Evolutionary conservation across 2,329 filamentous ascomycete species (phyloP).

Genomic region (Ophiostoma piceae): DNA sequence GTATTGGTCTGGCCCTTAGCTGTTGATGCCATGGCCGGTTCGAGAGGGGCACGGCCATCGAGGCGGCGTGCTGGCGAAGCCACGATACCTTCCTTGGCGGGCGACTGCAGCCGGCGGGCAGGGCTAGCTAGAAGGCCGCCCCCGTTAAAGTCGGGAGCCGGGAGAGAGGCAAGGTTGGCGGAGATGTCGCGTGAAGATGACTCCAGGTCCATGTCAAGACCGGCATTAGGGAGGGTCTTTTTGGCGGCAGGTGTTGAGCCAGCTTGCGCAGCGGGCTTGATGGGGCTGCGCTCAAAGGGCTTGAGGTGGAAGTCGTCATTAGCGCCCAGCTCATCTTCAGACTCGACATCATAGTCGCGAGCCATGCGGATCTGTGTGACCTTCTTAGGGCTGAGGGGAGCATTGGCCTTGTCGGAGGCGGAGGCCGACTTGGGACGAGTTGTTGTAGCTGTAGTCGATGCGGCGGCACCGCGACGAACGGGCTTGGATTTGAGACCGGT

Average conservation of each 20-base stretch:
- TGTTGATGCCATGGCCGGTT: slow-evolving; percentile 1
- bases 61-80: slow-evolving; percentile 52
- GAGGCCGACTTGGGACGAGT: slow-evolving; percentile 12
- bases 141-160: slow-evolving; percentile 34
- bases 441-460: not conserved
- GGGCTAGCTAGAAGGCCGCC: slow-evolving; percentile 47
- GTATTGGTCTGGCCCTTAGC: slow-evolving; percentile 23
- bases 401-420: slow-evolving; percentile 30
- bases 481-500: slow-evolving; percentile 29
- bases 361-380: slow-evolving; percentile 51
- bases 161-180: slow-evolving; percentile 27
- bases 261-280: slow-evolving; percentile 42
- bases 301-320: slow-evolving; percentile 48
- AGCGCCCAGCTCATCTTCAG: slow-evolving; percentile 56
- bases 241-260: slow-evolving; percentile 32
- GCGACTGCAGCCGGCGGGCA: slow-evolving; percentile 50
- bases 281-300: slow-evolving; percentile 51
- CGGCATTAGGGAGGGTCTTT: slow-evolving; percentile 18
- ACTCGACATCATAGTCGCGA: slow-evolving; percentile 41
- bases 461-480: slow-evolving; percentile 26
- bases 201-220: slow-evolving; percentile 19
- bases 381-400: slow-evolving; percentile 61
- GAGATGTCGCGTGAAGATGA: slow-evolving; percentile 24
- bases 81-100: slow-evolving; percentile 48
- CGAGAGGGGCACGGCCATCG: slow-evolving; percentile 38